phyloP scores from a whole-genome alignment of 192 early-diverging fungal species.

The Gaertneriomyces semiglobifer region DNA sequence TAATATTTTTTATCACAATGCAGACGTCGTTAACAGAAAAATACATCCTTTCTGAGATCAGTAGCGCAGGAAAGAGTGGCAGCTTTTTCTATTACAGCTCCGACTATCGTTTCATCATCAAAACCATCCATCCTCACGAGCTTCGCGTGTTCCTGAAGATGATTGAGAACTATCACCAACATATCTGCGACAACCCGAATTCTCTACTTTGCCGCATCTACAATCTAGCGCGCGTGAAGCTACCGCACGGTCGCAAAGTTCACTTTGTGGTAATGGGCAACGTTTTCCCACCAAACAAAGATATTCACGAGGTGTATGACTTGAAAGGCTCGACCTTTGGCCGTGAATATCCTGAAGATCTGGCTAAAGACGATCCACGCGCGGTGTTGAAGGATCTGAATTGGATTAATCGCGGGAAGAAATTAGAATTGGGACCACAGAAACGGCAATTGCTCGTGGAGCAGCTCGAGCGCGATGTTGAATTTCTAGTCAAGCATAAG shows the following conservation, averaged over 20 bases:
- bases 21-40: constrained; percentile 89
- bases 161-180: constrained; percentile 35
- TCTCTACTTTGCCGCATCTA: constrained; percentile 93
- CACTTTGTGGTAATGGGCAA: constrained; percentile 99
- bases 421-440: constrained; percentile 75
- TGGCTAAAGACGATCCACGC: constrained; percentile 72
- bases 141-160: neutral
- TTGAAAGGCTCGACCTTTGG: constrained; percentile 93
- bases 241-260: constrained; percentile 87
- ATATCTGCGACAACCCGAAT: constrained; percentile 83
- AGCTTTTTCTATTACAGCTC: constrained; percentile 98
- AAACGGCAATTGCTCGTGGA: constrained; percentile 77
- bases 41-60: constrained; percentile 93
- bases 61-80: constrained; percentile 92
- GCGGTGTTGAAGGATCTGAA: constrained; percentile 96
- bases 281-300: constrained; percentile 93
- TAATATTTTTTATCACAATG: constrained; percentile 10
- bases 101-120: constrained; percentile 99
- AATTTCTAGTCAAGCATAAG: constrained; percentile 66
- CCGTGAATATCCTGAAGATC: constrained; percentile 72
- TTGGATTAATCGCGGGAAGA: constrained; percentile 74
- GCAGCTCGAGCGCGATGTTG: constrained; percentile 85
- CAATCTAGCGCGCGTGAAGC: constrained; percentile 93
- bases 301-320: constrained; percentile 95
- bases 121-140: constrained; percentile 52